A percentile compares a stretch with the other conserved stretches of the same genome.
phyloP scores from a whole-genome alignment of 805 yeast species.

The Suhomyces xylopsoci region DNA sequence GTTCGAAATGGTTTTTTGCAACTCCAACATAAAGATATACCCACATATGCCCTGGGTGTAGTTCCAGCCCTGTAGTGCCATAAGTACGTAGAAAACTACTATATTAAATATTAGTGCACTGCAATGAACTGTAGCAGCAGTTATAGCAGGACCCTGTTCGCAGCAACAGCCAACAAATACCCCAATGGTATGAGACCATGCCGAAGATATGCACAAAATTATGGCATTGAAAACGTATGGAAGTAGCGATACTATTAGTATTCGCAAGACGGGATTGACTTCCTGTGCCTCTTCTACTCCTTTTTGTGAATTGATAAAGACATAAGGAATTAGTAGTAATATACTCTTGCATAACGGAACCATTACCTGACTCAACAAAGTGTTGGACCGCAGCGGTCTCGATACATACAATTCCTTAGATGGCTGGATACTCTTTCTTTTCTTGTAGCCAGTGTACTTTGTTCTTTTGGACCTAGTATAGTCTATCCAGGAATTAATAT shows the following conservation, averaged over 20 bases:
- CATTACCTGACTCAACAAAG: conserved; percentile 3
- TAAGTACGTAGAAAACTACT: conserved; percentile 32
- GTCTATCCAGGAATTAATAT: conserved; percentile 75
- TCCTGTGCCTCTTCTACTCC: conserved; percentile 52
- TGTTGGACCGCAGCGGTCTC: conserved; percentile 1
- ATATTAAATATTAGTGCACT: conserved; percentile 32
- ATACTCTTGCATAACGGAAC: neutral
- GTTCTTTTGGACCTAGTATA: conserved; percentile 39
- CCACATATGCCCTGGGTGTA: conserved; percentile 38
- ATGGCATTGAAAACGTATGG: conserved; percentile 46
- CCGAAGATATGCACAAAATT: conserved; percentile 29
- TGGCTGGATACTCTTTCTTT: neutral
- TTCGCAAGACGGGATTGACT: conserved; percentile 56
- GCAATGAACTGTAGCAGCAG: conserved; percentile 42
- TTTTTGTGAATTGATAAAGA: conserved; percentile 81
- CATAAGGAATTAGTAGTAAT: conserved; percentile 55
- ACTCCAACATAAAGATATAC: conserved; percentile 32
- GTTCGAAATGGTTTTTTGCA: conserved; percentile 36
- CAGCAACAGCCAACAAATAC: conserved; percentile 34
- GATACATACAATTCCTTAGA: neutral
- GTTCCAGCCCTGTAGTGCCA: conserved; percentile 43
- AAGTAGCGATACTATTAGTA: conserved; percentile 48
- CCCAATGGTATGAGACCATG: conserved; percentile 36
- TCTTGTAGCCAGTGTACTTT: conserved; percentile 25
- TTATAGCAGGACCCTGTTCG: conserved; percentile 28